Evolutionary conservation across 2,329 filamentous ascomycete genomes (phyloP).

Genomic region (Fusarium azukiicola): DNA sequence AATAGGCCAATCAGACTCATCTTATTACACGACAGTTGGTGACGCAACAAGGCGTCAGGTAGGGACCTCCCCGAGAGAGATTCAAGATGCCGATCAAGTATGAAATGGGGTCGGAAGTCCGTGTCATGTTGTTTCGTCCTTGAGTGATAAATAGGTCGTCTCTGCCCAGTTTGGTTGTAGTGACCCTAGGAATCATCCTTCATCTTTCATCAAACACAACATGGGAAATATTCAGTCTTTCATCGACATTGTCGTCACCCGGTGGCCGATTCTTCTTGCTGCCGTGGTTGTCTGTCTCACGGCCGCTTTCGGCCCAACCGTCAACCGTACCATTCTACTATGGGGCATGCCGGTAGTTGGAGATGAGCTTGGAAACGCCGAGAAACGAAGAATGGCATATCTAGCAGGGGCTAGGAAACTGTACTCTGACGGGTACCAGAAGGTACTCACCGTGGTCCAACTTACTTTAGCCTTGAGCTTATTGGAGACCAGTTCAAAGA

Average conservation of each 20-base stretch:
- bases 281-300: not conserved
- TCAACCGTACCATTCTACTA: not conserved
- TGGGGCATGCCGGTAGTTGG: conserved; percentile 36
- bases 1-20: not conserved
- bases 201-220: not conserved
- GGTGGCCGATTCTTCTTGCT: conserved; percentile 25
- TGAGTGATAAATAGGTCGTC: not conserved
- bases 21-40: conserved; percentile 14
- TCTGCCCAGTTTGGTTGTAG: not conserved
- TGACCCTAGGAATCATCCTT: not conserved
- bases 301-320: not conserved
- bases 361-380: conserved; percentile 12
- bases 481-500: conserved; percentile 29
- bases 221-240: conserved; percentile 31
- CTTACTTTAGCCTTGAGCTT: fast-evolving
- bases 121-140: not conserved
- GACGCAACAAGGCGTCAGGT: not conserved
- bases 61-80: not conserved
- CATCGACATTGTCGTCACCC: not conserved
- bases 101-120: not conserved
- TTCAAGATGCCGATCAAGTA: conserved; percentile 14
- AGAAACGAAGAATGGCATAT: conserved; percentile 43
- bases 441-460: not conserved
- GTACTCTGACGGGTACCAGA: conserved; percentile 37
- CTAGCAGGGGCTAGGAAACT: conserved; percentile 33